Percentiles rank a stretch among this genome's conserved stretches.
Evolutionary conservation across 306 rosid genomes (phyloP).

Genomic region (Vigna reflexopilosa): DNA sequence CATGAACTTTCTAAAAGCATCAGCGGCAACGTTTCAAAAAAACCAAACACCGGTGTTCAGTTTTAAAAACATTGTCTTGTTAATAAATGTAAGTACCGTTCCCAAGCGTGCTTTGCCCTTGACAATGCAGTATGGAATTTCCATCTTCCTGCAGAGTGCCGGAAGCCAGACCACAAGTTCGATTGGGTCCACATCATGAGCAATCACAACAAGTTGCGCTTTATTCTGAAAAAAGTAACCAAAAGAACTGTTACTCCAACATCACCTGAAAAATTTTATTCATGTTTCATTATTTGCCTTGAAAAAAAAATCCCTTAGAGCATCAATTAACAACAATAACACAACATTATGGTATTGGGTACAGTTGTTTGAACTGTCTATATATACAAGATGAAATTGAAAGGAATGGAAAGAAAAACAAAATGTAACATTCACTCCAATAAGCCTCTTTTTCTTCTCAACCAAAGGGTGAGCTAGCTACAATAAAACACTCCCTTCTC

Average conservation of each 20-base stretch:
- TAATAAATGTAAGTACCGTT: conserved; percentile 50
- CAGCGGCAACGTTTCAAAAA: neutral
- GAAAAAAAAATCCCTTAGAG: neutral
- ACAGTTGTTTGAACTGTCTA: too few species aligned
- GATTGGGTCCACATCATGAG: conserved; percentile 87
- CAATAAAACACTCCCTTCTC: too few species aligned
- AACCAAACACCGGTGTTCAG: neutral
- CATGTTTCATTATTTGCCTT: neutral
- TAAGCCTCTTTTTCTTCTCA: too few species aligned
- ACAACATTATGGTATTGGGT: too few species aligned
- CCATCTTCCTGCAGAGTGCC: conserved; percentile 85
- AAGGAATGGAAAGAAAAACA: too few species aligned
- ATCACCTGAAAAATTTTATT: neutral
- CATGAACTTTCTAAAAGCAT: neutral
- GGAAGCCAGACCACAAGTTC: conserved; percentile 90
- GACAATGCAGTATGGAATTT: conserved; percentile 82
- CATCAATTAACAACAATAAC: neutral
- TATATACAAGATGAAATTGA: too few species aligned
- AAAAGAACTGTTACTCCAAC: neutral
- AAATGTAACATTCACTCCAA: too few species aligned
- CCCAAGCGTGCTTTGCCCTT: conserved; percentile 86
- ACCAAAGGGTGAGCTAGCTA: too few species aligned
- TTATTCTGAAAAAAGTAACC: conserved; percentile 55
- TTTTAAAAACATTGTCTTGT: neutral
- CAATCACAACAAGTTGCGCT: conserved; percentile 82